These are phyloP conservation scores for Camelina hispida DNA, from an alignment of 345 rosid species.

Conservation along the genomic window DNA sequence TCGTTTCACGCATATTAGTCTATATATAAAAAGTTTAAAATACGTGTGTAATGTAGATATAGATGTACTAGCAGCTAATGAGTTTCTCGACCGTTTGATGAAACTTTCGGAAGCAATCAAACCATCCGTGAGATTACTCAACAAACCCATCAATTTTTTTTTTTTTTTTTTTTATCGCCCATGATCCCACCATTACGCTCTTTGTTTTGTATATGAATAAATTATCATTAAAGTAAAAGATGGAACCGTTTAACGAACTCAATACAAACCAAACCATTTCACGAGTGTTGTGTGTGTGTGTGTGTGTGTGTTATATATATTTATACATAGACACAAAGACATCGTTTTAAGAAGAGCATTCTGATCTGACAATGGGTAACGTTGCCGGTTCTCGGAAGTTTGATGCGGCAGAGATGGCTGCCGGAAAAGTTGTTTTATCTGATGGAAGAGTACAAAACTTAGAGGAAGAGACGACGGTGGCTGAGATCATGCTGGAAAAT, in stretches of 20 bases:
- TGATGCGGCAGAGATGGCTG: constrained; percentile 20
- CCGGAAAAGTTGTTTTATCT: constrained; percentile 63
- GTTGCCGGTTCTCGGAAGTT: constrained; percentile 40
- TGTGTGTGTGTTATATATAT: not conserved
- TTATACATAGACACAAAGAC: constrained; percentile 3
- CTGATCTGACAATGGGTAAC: constrained; percentile 61
- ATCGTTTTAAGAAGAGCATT: constrained; percentile 2
- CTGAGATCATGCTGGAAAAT: constrained; percentile 82
- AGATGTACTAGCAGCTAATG: constrained; percentile 23
- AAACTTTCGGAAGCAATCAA: not conserved
- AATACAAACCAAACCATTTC: constrained; percentile 44
- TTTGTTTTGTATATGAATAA: constrained; percentile 22
- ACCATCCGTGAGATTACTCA: constrained; percentile 17
- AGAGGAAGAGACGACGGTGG: constrained; percentile 59
- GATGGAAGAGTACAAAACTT: constrained; percentile 64
- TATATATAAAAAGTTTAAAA: not conserved
- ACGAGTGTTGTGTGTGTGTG: not conserved
- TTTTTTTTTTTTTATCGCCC: constrained; percentile 43
- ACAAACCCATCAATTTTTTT: constrained; percentile 42
- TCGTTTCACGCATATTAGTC: constrained; percentile 29
- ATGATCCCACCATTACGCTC: constrained; percentile 47
- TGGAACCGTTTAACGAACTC: constrained; percentile 83
- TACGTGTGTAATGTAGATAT: constrained; percentile 21
- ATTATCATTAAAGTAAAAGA: constrained; percentile 43
- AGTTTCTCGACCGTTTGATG: constrained; percentile 46